Base-by-base conservation (phyloP, 371 early-diverging fungal species). In the Mucor circinelloides region DNA sequence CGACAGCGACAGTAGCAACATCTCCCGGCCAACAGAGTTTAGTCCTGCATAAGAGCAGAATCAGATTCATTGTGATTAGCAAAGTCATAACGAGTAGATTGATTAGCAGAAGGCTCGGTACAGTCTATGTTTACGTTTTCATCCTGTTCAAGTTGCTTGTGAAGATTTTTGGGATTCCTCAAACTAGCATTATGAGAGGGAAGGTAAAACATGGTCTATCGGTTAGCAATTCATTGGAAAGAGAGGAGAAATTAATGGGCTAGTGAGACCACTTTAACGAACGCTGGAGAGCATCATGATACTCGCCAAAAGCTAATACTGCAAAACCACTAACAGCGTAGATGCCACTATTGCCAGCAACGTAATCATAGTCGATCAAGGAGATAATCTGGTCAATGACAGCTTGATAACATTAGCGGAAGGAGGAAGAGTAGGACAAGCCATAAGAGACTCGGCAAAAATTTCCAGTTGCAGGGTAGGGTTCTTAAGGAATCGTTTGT, bases 271-370 rank as follows among this genome's bases (percentile, higher is more conserved):
- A 85, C 83, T 50, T 85, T 83, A 2, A 84, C 82, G 58, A 85
- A 84, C 0, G 87, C 83, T 21, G 80, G 78, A 66, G 85, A 87
- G 15, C 85, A 44, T 9, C 70, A 63, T 6, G 69, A 69, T 38
- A 77, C 79, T n/a, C 79, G 78, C 54, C 82, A 83, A 10, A 69
- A 59, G 31, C 78, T 58, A 63, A 34, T 13, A 63, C 63, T 10
- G 54, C 63, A 27, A 54, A 63, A 1, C 55, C 63, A 23, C 38
- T 10, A 36, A 54, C 55, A 2, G 38, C 27, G 34, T 36, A 63
- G 10, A 63, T 21, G 2, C 55, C 55, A 17, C 30, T 25, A n/a
- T 15, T n/a, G 17, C 50, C 50, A 15, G 1, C 30, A 21, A 62
- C 62, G 10, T 32, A 32, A 48, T 54, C 63, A 48, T 25, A 31